A percentile compares a stretch with the other conserved stretches of the same genome.
Conservation (phyloP, 2,329 filamentous ascomycete genomes). For the Daldinia sp. region DNA sequence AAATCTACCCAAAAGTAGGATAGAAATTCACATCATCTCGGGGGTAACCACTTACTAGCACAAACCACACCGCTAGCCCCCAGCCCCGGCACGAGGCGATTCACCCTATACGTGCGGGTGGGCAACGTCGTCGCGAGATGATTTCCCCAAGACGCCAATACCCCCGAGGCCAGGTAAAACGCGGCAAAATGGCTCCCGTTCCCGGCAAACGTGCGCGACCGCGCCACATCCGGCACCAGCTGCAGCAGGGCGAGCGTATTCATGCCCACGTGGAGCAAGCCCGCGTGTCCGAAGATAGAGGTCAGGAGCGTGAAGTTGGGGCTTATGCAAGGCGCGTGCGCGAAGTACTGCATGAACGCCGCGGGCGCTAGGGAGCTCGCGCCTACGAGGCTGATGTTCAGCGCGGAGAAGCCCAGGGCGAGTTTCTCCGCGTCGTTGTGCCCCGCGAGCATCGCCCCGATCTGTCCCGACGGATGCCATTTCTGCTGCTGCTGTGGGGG, state of each 20-base stretch:
- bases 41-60: conserved; percentile 38
- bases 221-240: conserved; percentile 26
- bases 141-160: conserved; percentile 38
- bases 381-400: conserved; percentile 26
- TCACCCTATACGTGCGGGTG: not conserved
- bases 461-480: conserved; percentile 4
- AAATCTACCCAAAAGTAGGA: not conserved
- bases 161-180: conserved; percentile 43
- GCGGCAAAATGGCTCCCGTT: conserved; percentile 40
- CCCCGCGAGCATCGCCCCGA: conserved; percentile 12
- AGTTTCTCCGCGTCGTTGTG: conserved; percentile 26
- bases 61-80: conserved; percentile 42
- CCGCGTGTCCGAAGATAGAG: conserved; percentile 39
- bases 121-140: conserved; percentile 37
- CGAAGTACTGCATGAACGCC: conserved; percentile 9
- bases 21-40: too few relatives aligned
- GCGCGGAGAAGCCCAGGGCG: conserved; percentile 21
- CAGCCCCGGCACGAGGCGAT: conserved; percentile 8
- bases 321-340: conserved; percentile 27
- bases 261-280: conserved; percentile 32
- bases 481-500: not conserved
- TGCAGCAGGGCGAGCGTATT: conserved; percentile 38
- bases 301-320: conserved; percentile 43
- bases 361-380: conserved; percentile 9
- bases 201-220: conserved; percentile 28